phyloP scores from a whole-genome alignment of 345 rosid species.

The Leavenworthia alabamica region DNA sequence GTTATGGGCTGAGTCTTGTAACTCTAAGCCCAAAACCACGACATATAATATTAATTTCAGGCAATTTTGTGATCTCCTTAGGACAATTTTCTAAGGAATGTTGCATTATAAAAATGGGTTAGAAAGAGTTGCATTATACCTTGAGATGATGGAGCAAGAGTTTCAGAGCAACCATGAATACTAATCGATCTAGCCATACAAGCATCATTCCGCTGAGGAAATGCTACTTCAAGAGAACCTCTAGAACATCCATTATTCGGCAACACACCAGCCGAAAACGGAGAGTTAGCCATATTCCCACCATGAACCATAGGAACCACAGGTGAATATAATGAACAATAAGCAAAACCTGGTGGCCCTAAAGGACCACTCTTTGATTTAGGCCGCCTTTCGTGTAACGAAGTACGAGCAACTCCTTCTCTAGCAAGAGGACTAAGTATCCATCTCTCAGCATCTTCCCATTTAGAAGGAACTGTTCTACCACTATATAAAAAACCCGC shows the following conservation, averaged over 20 bases:
- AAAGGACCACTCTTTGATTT: constrained; percentile 97
- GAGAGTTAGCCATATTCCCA: constrained; percentile 48
- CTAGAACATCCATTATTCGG: constrained; percentile 44
- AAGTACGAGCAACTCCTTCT: constrained; percentile 47
- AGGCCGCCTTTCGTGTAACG: constrained; percentile 56
- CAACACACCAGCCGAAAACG: constrained; percentile 65
- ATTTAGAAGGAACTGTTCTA: constrained; percentile 82
- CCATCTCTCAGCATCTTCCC: constrained; percentile 99
- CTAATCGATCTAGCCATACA: constrained; percentile 91
- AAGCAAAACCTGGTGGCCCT: constrained; percentile 85
- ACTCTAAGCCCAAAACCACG: too few relatives aligned
- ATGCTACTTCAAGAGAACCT: constrained; percentile 38
- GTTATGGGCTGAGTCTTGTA: too few relatives aligned
- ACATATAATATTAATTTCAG: too few relatives aligned
- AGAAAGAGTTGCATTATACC: constrained; percentile 38
- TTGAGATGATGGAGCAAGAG: constrained; percentile 36
- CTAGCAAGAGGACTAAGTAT: constrained; percentile 83
- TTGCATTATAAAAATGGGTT: too few relatives aligned
- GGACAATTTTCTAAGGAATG: too few relatives aligned
- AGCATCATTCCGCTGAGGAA: constrained; percentile 44
- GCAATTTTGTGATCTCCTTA: too few relatives aligned
- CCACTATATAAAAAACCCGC: constrained; percentile 58
- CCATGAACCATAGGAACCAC: constrained; percentile 58
- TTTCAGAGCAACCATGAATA: constrained; percentile 83
- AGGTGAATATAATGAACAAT: constrained; percentile 69